phyloP scores from a whole-genome alignment of 2,329 filamentous ascomycete genomes.

The Nemania sp. region DNA sequence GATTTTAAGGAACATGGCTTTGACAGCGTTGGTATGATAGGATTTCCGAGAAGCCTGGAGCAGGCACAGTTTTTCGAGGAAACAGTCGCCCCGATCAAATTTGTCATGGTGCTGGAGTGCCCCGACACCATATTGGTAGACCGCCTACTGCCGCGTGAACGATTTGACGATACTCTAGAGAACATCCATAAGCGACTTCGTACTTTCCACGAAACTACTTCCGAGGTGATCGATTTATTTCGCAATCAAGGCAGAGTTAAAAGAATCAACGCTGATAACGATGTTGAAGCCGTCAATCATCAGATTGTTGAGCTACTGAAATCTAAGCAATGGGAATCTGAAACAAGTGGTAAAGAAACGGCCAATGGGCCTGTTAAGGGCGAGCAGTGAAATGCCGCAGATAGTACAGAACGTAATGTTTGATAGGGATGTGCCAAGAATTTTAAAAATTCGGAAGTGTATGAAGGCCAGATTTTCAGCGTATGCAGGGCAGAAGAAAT shows the following conservation, averaged over 20 bases:
- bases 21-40: neutral
- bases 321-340: neutral
- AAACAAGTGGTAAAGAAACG: too few relatives aligned
- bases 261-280: neutral
- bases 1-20: neutral
- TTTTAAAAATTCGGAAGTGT: too few relatives aligned
- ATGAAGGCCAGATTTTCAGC: too few relatives aligned
- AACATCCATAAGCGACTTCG: slow-evolving; percentile 1
- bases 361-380: too few relatives aligned
- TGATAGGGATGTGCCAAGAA: too few relatives aligned
- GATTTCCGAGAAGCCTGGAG: slow-evolving; percentile 5
- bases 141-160: neutral
- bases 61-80: neutral
- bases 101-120: slow-evolving; percentile 9
- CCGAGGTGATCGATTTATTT: neutral
- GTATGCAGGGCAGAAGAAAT: too few relatives aligned
- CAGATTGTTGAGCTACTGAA: neutral
- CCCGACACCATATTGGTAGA: neutral
- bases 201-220: slow-evolving; percentile 2
- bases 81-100: neutral
- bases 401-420: too few relatives aligned
- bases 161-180: slow-evolving; percentile 9
- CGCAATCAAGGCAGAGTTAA: neutral
- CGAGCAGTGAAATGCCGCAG: too few relatives aligned
- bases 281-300: neutral